Evolutionary conservation across 169 alveolate genomes (phyloP), one percentile per base, ranked within the genome.

Genomic region (Plasmodium yoelii): DNA sequence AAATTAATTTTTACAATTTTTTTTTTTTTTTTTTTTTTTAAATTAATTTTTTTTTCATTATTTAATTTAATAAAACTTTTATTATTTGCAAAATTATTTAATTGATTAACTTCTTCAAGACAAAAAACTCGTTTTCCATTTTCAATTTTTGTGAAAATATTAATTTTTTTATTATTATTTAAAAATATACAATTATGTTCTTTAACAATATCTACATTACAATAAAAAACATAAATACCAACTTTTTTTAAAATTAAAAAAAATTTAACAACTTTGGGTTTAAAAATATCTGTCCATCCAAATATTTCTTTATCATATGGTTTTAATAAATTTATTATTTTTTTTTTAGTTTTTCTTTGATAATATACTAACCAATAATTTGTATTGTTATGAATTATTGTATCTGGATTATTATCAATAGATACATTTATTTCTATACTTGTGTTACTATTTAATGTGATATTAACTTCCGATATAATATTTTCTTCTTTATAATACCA

Each of bases 101-200:
- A 22, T 4, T 19, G 47, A 22, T 28, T n/a, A 13, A 77, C 1
- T 64, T 77, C 88, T 44, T 77, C 88, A 44, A 77, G 19, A 4
- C 88, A 77, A 26, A 77, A 77, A 7, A 77, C 88, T 44, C 88
- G 26, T 24, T 57, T 77, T 1, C 88, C 88, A 77, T 77, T 77
- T 64, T 77, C 88, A 49, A 77, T 77, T 64, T 77, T 77, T 7
- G 88, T 77, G 13, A 63, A 53, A 1, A 77, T 80, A 7, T 63
- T 77, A 13, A 77, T 77, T 44, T 64, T 77, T 28, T 5, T 77
- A 13, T 77, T 63, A 10, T 63, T 18, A 63, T 77, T 77, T 68
- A 77, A 47, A 1, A 77, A 13, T 5, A 77, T 77, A 46, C 53
- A 63, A 51, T 63, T 77, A 15, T 77, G 88, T 18, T 77, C 88